A percentile compares a stretch with the other conserved stretches of the same genome.
Conservation (phyloP, 148 eudicot genomes). For the Euryodendron excelsum region DNA sequence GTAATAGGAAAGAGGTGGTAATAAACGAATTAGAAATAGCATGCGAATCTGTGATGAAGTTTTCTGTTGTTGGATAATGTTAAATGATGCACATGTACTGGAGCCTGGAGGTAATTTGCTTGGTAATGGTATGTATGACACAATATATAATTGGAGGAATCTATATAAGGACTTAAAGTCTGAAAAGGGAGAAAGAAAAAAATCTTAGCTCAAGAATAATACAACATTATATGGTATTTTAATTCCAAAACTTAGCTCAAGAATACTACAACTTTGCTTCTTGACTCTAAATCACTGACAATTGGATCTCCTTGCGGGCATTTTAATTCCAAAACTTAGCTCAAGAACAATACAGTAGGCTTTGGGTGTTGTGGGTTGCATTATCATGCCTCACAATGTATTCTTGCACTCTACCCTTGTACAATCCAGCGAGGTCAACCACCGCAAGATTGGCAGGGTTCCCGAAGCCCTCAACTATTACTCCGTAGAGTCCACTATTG, state of each 20-base stretch:
- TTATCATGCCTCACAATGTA: slow-evolving; percentile 98
- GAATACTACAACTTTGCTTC: too few species aligned
- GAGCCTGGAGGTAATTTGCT: background rate
- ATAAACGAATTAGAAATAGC: background rate
- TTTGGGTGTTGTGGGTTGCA: slow-evolving; percentile 95
- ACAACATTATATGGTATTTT: slow-evolving; percentile 47
- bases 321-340: slow-evolving; percentile 79
- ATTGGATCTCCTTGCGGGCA: slow-evolving; percentile 41
- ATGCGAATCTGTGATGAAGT: background rate
- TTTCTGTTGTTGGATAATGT: background rate
- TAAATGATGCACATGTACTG: background rate
- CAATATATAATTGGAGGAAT: too few species aligned
- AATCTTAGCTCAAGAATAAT: too few species aligned
- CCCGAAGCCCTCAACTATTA: slow-evolving; percentile 86
- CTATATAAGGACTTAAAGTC: too few species aligned
- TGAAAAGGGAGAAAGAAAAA: too few species aligned
- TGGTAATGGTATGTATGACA: too few species aligned
- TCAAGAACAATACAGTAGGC: slow-evolving; percentile 92
- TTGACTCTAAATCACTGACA: background rate
- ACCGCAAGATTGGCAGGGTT: slow-evolving; percentile 59
- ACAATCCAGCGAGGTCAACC: slow-evolving; percentile 85
- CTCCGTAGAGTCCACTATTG: slow-evolving; percentile 78
- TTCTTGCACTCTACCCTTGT: slow-evolving; percentile 96
- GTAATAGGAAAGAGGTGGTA: background rate
- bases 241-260: too few species aligned